phyloP scores from a whole-genome alignment of 2,329 filamentous ascomycete species.

The Dactylonectria macrodidyma region DNA sequence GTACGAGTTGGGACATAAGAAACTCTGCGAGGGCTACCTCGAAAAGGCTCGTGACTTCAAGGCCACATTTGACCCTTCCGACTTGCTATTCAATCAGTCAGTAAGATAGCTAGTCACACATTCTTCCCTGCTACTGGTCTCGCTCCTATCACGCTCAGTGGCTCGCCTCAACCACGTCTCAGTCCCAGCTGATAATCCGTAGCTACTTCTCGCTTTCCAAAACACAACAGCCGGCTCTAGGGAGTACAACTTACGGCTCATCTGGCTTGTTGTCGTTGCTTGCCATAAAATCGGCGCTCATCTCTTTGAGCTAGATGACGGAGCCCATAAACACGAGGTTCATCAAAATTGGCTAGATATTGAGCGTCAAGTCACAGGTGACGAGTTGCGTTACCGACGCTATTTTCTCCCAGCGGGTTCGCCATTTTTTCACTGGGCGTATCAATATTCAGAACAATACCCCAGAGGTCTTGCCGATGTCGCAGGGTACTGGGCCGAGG shows the following conservation, averaged over 20 bases:
- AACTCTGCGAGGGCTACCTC: background rate
- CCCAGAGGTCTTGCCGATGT: slow-evolving; percentile 40
- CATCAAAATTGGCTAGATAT: slow-evolving; percentile 17
- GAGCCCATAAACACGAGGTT: slow-evolving; percentile 21
- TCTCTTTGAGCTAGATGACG: slow-evolving; percentile 25
- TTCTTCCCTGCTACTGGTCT: background rate
- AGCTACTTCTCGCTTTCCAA: slow-evolving; percentile 18
- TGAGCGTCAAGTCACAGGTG: background rate
- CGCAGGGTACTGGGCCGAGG: slow-evolving; percentile 50
- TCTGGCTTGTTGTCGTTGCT: slow-evolving; percentile 23
- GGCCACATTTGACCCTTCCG: slow-evolving; percentile 1
- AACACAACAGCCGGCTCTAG: background rate
- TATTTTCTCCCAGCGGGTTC: slow-evolving; percentile 11
- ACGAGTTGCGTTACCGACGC: background rate
- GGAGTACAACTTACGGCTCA: slow-evolving; percentile 16
- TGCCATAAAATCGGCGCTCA: slow-evolving; percentile 25
- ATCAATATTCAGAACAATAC: slow-evolving; percentile 45
- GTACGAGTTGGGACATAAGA: background rate
- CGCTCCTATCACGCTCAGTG: background rate
- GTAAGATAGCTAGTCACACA: background rate
- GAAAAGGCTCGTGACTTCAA: slow-evolving; percentile 17
- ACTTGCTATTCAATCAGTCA: slow-evolving; percentile 5
- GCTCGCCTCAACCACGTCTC: no score
- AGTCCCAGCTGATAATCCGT: background rate
- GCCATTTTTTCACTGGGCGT: slow-evolving; percentile 19